These are phyloP conservation scores for Colletotrichum liaoningense DNA, from an alignment of 2,329 filamentous ascomycete species.

Conservation along the genomic window DNA sequence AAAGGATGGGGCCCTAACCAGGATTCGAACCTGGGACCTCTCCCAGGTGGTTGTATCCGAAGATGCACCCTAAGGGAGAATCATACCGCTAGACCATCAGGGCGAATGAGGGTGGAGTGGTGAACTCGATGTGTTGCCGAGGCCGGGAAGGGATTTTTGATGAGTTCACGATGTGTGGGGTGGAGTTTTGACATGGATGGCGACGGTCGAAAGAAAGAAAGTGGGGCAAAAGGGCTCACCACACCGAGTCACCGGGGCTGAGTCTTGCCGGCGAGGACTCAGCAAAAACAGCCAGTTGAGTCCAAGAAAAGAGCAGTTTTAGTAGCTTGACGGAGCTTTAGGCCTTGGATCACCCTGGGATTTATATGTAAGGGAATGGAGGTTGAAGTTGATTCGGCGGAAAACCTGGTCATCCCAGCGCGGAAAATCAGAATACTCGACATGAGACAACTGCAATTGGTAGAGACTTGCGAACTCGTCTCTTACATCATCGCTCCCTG, in stretches of 20 bases:
- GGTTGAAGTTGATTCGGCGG: no score
- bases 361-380: no score
- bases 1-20: constrained; percentile 22
- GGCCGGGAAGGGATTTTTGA: background rate
- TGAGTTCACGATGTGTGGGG: background rate
- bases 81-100: constrained; percentile 29
- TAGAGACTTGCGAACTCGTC: no score
- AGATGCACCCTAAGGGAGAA: constrained; percentile 25
- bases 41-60: background rate
- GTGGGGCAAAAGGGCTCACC: background rate
- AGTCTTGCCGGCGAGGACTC: background rate
- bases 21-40: constrained; percentile 34
- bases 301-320: background rate
- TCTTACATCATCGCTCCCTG: no score
- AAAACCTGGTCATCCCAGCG: no score
- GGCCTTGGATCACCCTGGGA: no score
- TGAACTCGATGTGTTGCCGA: background rate
- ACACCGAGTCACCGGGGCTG: background rate
- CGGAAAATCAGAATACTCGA: no score
- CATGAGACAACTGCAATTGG: no score
- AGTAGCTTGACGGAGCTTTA: background rate
- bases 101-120: background rate
- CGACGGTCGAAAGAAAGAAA: background rate
- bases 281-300: background rate
- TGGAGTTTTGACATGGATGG: background rate